Conservation (phyloP, 441 rosid genomes). For the Breynia disticha region DNA sequence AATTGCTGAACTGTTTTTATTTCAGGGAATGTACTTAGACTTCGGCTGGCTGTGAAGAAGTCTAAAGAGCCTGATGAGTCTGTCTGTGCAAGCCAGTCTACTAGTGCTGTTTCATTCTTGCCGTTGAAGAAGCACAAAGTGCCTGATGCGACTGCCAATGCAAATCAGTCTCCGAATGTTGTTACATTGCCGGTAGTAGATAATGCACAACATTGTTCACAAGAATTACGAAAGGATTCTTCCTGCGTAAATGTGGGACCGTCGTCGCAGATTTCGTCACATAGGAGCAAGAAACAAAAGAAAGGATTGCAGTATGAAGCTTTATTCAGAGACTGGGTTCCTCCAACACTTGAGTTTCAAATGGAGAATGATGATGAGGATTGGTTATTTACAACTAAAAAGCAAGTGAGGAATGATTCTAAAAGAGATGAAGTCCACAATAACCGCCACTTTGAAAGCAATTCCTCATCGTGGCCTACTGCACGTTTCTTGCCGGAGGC, state of each 20-base stretch:
- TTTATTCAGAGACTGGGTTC: conserved; percentile 28
- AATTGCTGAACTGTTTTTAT: not conserved
- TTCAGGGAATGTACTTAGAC: conserved; percentile 37
- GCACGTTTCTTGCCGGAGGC: conserved; percentile 32
- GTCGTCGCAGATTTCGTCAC: not conserved
- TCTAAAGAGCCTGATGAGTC: conserved; percentile 4
- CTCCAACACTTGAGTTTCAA: conserved; percentile 14
- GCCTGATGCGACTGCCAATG: no score
- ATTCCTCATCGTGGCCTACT: conserved; percentile 20
- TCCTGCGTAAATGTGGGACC: not conserved
- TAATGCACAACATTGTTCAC: no score
- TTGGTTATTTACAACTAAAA: conserved; percentile 31
- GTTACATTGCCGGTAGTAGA: no score
- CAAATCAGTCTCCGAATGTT: no score
- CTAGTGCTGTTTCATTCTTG: not conserved
- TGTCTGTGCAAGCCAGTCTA: not conserved
- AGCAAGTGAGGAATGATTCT: conserved; percentile 1
- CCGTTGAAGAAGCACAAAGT: not conserved
- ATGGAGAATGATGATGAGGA: conserved; percentile 18
- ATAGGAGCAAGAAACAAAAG: conserved; percentile 2
- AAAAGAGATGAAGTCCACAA: conserved; percentile 16
- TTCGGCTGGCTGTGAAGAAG: conserved; percentile 34
- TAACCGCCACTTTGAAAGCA: conserved; percentile 1
- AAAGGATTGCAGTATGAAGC: conserved; percentile 17
- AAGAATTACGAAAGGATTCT: not conserved